Base-by-base conservation (phyloP, 2,329 filamentous ascomycete species). In the Colletotrichum australisinense region DNA sequence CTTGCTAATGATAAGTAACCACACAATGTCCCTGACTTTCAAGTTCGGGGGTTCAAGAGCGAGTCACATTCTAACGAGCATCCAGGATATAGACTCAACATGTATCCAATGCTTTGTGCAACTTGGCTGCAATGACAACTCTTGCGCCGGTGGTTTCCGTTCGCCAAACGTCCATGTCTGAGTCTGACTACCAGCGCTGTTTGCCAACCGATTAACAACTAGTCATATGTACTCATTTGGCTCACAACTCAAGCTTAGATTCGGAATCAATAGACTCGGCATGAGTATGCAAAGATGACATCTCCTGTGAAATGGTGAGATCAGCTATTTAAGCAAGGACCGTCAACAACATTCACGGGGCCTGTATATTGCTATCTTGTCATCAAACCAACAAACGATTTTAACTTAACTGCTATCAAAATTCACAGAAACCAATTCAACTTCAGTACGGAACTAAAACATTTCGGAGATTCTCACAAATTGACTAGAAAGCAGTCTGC, bases 371-470 rank as follows among this genome's bases (percentile, higher is more conserved):
- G 30, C 30, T 32, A 32, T 42, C 1, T 19, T 4, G 2, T 7
- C 14, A 19, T 42, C 16, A 19, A 19, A 42, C 16, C 5, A 42
- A 19, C 1, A 19, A 19, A 5, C 16, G 3, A 42, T 42, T 42
- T 19, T 16, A 42, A 35, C 0, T 5, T 2, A 35, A 42, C 1
- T 4, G 6, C 16, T 3, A 42, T 42, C 0, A 42, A 1, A 42
- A 6, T 7, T 19, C 14, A 8, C 2, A 19, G 6, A 19, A 42
- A 42, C 14, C 16, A 19, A 19, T 19, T 2, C 16, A 42, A 42
- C 38, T 3, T 4, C 14, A 19, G 1, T 1, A 16, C 6, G 2
- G 6, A 42, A 42, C 5, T 7, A 3, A 3, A 42, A 42, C 0
- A 42, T 19, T 42, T 19, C 38, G 16, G 3, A 42, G 5, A 42